phyloP scores from a whole-genome alignment of 1,284 basidiomycete genomes.

The Tilletia horrida region DNA sequence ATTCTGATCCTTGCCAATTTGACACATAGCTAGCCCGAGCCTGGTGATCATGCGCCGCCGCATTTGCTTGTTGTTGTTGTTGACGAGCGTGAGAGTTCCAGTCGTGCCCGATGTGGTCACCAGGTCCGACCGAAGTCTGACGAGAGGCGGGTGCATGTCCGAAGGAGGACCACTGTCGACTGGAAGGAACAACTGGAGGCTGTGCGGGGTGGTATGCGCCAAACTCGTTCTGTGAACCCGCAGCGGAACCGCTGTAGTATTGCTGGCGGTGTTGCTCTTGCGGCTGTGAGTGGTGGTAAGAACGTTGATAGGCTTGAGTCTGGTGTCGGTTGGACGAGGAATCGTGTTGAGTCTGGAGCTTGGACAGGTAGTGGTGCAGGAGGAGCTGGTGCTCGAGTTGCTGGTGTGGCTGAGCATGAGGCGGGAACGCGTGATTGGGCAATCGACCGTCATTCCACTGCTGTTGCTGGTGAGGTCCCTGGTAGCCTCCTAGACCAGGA shows the following conservation, averaged over 20 bases:
- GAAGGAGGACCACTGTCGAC: conserved; percentile 2
- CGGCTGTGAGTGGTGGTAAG: neutral
- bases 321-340: conserved; percentile 18
- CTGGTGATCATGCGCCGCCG: too few species aligned
- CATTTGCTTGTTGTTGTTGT: neutral
- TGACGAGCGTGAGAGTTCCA: neutral
- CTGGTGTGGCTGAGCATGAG: conserved; percentile 27
- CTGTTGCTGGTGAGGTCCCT: neutral
- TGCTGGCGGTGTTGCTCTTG: neutral
- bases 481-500: neutral
- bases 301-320: neutral
- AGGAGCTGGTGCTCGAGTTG: conserved; percentile 41
- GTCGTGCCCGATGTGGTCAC: neutral
- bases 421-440: neutral
- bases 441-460: neutral
- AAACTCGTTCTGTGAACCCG: neutral
- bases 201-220: conserved; percentile 1
- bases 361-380: conserved; percentile 37
- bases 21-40: too few species aligned
- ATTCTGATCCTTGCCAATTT: too few species aligned
- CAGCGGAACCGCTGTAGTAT: neutral
- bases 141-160: neutral
- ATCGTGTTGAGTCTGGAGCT: conserved; percentile 29
- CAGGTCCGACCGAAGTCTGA: neutral
- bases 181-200: neutral